These are phyloP conservation scores for Pythium volutum DNA, from an alignment of 352 stramenopile genomes.

Conservation along the genomic window DNA sequence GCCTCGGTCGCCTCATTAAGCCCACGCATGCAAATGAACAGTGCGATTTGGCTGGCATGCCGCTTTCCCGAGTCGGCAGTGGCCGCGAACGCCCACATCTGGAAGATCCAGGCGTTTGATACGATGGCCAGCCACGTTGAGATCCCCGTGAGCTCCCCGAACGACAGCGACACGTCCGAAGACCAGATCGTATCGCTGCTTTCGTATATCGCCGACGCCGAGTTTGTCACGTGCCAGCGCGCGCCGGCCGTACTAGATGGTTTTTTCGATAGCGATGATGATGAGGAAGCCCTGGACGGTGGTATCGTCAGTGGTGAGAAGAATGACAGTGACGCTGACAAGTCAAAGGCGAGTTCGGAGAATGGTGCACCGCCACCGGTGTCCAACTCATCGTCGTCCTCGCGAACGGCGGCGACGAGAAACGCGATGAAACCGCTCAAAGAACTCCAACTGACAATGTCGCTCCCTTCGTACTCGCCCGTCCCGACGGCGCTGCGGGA, in stretches of 20 bases:
- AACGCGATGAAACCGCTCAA: slow-evolving; percentile 67
- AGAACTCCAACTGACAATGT: slow-evolving; percentile 65
- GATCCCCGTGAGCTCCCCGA: slow-evolving; percentile 38
- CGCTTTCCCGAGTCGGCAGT: slow-evolving; percentile 77
- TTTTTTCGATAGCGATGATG: slow-evolving; percentile 46
- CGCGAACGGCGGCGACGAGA: slow-evolving; percentile 49
- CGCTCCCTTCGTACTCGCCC: slow-evolving; percentile 65
- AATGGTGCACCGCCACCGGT: background rate
- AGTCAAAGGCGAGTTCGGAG: slow-evolving; percentile 14
- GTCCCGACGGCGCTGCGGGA: slow-evolving; percentile 20
- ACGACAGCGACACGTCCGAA: slow-evolving; percentile 28
- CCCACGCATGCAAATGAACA: slow-evolving; percentile 18
- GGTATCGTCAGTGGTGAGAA: background rate
- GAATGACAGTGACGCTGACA: background rate
- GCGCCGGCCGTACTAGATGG: slow-evolving; percentile 44
- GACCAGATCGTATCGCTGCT: slow-evolving; percentile 77
- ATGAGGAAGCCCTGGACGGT: slow-evolving; percentile 3
- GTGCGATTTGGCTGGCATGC: slow-evolving; percentile 74
- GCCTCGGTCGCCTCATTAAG: slow-evolving; percentile 14
- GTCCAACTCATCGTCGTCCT: slow-evolving; percentile 32
- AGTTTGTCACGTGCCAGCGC: slow-evolving; percentile 75
- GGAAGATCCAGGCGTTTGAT: slow-evolving; percentile 75
- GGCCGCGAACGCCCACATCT: slow-evolving; percentile 73
- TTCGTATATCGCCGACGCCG: slow-evolving; percentile 81
- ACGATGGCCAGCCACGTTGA: slow-evolving; percentile 41